Base-by-base conservation (phyloP, 2,329 filamentous ascomycete species). In the Botrytis elliptica region DNA sequence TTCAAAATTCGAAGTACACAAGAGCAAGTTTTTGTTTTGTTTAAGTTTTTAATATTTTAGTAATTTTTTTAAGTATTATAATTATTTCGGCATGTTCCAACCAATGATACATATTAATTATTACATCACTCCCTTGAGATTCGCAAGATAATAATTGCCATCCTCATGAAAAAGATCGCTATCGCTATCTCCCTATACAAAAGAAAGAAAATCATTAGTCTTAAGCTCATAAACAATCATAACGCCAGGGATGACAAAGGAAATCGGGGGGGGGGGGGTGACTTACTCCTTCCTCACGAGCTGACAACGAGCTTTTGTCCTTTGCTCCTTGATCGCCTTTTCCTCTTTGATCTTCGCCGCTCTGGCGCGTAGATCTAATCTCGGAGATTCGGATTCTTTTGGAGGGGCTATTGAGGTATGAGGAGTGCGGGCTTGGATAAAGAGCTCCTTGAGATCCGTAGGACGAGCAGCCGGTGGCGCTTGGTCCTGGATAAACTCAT, bases 351-450 rank as follows among this genome's bases (percentile, higher is more conserved):
- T 29, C n/a, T 29, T n/a, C 6, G n/a, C 52, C 3, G 52, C 52
- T 18, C 52, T 57, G 3, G 52, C 52, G 12, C 52, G n/a, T 9
- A 57, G 52, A 29, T 57, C 52, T 1, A 57, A 3, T 9, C 16
- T 14, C 7, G n/a, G 6, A 1, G 52, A 1, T 4, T 9, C n/a
- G 0, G 52, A 0, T 16, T 64, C 62, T 1, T 1, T 3, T 0
- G 14, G 1, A 2, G 36, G 22, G 10, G 20, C 12, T 8, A 29
- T 9, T 0, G 25, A 36, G 16, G 22, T 22, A 0, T 5, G 22
- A 0, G 57, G 29, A 20, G 16, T 33, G 0, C 25, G 36, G 2
- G 38, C 60, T 40, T 40, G 60, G 0, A n/a, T 8, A 1, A 63
- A 63, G 4, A 63, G 60, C 20, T 63, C 12, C 22, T 25, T 63